phyloP scores from a whole-genome alignment of 805 yeast genomes.

The Schizosaccharomyces osmophilus region DNA sequence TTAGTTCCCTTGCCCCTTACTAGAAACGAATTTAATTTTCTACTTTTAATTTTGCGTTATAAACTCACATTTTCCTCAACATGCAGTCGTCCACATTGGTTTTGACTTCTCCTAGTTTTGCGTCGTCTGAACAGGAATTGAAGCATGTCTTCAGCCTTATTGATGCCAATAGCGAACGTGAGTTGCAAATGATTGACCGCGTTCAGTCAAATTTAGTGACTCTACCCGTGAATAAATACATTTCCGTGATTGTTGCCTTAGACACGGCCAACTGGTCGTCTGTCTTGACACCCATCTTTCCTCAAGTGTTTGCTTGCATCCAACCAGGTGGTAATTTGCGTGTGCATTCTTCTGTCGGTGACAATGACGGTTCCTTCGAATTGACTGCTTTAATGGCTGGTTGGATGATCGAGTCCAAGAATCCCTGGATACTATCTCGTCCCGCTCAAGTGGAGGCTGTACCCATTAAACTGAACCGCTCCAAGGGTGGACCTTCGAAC shows the following conservation, averaged over 20 bases:
- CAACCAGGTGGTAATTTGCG: constrained; percentile 4
- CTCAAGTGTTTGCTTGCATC: constrained; percentile 13
- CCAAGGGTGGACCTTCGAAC: constrained; percentile 17
- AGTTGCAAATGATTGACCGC: constrained; percentile 6
- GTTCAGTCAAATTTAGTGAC: constrained; percentile 2
- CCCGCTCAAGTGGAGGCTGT: constrained; percentile 6
- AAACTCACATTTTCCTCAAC: neutral
- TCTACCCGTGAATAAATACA: constrained; percentile 3
- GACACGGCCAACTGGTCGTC: neutral
- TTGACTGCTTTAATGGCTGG: constrained; percentile 47
- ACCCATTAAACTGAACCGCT: neutral
- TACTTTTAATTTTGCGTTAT: neutral
- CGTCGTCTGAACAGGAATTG: neutral
- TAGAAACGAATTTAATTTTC: too few species aligned
- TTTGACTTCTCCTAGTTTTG: neutral
- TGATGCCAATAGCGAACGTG: neutral
- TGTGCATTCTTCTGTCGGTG: constrained; percentile 10
- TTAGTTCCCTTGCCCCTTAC: too few species aligned
- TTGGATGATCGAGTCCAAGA: constrained; percentile 12
- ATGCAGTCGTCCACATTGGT: neutral
- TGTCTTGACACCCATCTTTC: constrained; percentile 2
- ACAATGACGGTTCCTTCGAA: constrained; percentile 16
- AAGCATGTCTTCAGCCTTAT: neutral
- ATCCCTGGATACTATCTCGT: constrained; percentile 17
- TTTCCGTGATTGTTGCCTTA: constrained; percentile 2